phyloP scores from a whole-genome alignment of 1,284 basidiomycete species.

The Pseudozyma tsukubaensis region DNA sequence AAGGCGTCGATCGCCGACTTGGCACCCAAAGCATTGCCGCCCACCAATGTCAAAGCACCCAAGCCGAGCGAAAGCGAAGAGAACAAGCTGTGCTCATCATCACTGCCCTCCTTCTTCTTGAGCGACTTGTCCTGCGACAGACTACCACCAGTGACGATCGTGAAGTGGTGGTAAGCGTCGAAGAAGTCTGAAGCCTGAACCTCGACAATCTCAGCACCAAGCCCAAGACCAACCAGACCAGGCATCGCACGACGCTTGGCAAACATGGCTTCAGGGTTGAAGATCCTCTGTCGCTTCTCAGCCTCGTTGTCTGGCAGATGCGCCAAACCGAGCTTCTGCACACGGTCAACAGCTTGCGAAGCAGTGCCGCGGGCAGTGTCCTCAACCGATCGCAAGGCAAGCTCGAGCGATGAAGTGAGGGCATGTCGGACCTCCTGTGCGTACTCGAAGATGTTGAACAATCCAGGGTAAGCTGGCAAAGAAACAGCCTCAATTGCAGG shows the following conservation, averaged over 20 bases:
- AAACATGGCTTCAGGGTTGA: slow-evolving; percentile 98
- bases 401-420: slow-evolving; percentile 84
- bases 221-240: slow-evolving; percentile 59
- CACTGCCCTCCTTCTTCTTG: slow-evolving; percentile 70
- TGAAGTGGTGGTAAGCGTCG: slow-evolving; percentile 78
- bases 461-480: slow-evolving; percentile 83
- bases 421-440: slow-evolving; percentile 83
- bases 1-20: slow-evolving; percentile 63
- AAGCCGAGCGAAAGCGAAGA: slow-evolving; percentile 59
- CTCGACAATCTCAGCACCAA: slow-evolving; percentile 61
- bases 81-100: slow-evolving; percentile 40
- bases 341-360: slow-evolving; percentile 78
- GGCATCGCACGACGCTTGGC: slow-evolving; percentile 72
- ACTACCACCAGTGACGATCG: slow-evolving; percentile 54
- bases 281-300: slow-evolving; percentile 74
- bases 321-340: slow-evolving; percentile 77
- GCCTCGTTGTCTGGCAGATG: slow-evolving; percentile 76
- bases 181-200: slow-evolving; percentile 80
- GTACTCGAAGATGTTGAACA: slow-evolving; percentile 89
- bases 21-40: slow-evolving; percentile 79
- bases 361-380: slow-evolving; percentile 83
- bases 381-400: slow-evolving; percentile 83
- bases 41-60: slow-evolving; percentile 88
- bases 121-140: slow-evolving; percentile 55
- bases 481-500: slow-evolving; percentile 67